Evolutionary conservation across 78 protist genomes (phyloP), one percentile per base, ranked within the genome.

Genomic region (Neovahlkampfia damariscottae): DNA sequence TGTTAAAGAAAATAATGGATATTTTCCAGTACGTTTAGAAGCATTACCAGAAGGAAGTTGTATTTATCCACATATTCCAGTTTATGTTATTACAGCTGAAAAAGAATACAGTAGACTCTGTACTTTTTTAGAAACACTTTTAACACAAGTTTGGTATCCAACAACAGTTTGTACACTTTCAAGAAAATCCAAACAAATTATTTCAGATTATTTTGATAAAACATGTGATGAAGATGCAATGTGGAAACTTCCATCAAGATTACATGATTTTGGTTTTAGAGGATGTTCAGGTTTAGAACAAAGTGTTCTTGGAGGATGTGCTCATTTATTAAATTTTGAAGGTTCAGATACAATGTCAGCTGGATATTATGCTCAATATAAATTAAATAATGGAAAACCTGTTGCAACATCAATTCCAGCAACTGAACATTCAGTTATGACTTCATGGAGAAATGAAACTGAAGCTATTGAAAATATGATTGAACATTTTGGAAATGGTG

Each of bases 71-170:
- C 68, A 62, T 34, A 62, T 34, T 31, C 8, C 3, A 8, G 8
- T 62, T 8, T 62, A 3, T 34, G 8, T 31, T 31, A 62, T 62
- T 34, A 62, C 8, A 8, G 68, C 68, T 34, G 30, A 1, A 1
- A 34, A 3, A 31, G 68, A 62, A 34, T 62, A 3, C 8, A 3
- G 8, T n/a, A n/a, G n/a, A 5, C 27, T 62, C n/a, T n/a, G n/a
- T n/a, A n/a, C n/a, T n/a, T n/a, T n/a, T n/a, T n/a, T 81, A 29
- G 85, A 81, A 77, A 62, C 85, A 2, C 74, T 81, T 10, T 77
- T 81, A n/a, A 81, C 76, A n/a, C 80, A 74, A 35, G 80, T 67
- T 2, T 81, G 85, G 85, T 81, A 81, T 59, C 85, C 85, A 8
- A 74, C 41, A 59, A 76, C 85, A 8, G 80, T 81, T 31, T 76